Evolutionary conservation across 352 stramenopile genomes (phyloP).

Genomic region (Globisporangium radiosum): DNA sequence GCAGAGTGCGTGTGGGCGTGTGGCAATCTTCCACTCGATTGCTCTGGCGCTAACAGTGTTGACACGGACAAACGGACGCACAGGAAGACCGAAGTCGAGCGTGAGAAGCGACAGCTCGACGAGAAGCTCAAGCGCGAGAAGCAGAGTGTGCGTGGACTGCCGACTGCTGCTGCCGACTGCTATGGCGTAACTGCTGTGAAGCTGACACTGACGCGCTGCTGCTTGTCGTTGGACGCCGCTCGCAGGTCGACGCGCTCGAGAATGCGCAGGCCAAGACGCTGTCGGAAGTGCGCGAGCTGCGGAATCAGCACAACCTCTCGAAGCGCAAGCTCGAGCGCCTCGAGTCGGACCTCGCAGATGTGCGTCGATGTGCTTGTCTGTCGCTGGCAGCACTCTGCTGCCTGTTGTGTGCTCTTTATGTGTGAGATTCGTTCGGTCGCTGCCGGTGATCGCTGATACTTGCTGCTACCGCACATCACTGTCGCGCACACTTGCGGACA

Average conservation of each 20-base stretch:
- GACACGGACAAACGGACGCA: neutral
- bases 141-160: constrained; percentile 20
- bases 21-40: no score
- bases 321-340: constrained; percentile 60
- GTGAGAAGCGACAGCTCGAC: constrained; percentile 39
- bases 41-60: constrained; percentile 1
- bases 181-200: neutral
- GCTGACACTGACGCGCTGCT: neutral
- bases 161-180: neutral
- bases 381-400: neutral
- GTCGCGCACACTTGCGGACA: no score
- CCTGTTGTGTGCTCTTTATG: neutral
- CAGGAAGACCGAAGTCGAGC: constrained; percentile 50
- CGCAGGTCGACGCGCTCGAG: constrained; percentile 63
- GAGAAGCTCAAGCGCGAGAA: constrained; percentile 68
- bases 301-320: constrained; percentile 63
- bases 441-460: no score
- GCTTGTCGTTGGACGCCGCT: neutral
- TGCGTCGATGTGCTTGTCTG: constrained; percentile 7
- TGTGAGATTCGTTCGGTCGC: neutral
- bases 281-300: constrained; percentile 59
- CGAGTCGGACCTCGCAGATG: constrained; percentile 50
- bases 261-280: constrained; percentile 58
- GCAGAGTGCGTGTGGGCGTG: constrained; percentile 30
- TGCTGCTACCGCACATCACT: no score